Percentiles rank a stretch among this genome's conserved stretches.
These are phyloP conservation scores for Gautieria morchelliformis DNA, from an alignment of 768 basidiomycete species.

Conservation along the genomic window DNA sequence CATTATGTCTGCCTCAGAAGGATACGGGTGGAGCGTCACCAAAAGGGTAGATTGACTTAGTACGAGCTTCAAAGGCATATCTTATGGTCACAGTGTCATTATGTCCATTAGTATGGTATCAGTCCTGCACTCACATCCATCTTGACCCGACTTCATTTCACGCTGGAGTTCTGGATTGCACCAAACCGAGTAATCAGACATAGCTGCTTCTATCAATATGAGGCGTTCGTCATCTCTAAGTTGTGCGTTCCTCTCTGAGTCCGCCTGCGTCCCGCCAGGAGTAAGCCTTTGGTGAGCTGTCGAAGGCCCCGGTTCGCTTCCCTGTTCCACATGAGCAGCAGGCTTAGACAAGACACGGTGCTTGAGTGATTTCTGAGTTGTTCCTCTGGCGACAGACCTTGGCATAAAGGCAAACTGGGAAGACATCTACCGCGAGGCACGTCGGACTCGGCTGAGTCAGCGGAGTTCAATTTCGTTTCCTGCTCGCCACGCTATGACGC, in stretches of 20 bases:
- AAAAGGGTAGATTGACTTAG: slow-evolving; percentile 29
- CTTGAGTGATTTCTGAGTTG: neutral
- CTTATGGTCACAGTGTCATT: slow-evolving; percentile 27
- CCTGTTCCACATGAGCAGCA: neutral
- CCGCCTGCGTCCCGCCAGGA: neutral
- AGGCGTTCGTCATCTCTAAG: slow-evolving; percentile 36
- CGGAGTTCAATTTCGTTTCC: neutral
- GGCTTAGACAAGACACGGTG: neutral
- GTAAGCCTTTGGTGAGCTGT: neutral
- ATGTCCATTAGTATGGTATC: slow-evolving; percentile 3
- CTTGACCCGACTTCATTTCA: slow-evolving; percentile 29
- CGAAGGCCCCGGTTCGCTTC: neutral
- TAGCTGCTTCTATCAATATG: slow-evolving; percentile 41
- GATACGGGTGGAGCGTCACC: slow-evolving; percentile 15
- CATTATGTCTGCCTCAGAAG: slow-evolving; percentile 39
- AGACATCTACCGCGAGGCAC: slow-evolving; percentile 4
- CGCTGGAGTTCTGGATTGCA: slow-evolving; percentile 43
- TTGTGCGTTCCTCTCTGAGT: neutral
- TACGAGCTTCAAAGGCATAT: slow-evolving; percentile 50
- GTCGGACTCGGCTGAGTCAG: too few relatives aligned
- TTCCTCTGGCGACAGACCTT: slow-evolving; percentile 1
- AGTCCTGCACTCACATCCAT: slow-evolving; percentile 39
- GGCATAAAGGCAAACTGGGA: slow-evolving; percentile 3
- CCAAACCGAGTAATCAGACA: slow-evolving; percentile 71
- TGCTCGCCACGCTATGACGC: neutral